phyloP scores from a whole-genome alignment of 2,329 filamentous ascomycete species.

The Venturia effusa region DNA sequence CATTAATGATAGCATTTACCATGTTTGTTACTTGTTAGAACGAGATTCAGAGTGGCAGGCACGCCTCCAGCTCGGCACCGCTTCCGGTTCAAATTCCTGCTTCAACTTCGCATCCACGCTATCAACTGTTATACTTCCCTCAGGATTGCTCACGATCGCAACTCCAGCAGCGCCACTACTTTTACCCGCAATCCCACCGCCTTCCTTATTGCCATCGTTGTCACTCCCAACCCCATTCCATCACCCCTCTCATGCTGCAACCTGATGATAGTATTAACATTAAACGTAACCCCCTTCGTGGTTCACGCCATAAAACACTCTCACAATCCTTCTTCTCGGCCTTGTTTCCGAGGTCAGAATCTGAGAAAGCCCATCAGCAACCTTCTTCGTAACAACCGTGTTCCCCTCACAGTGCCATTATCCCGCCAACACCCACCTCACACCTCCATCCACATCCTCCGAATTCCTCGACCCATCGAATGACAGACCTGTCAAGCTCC shows the following conservation, averaged over 20 bases:
- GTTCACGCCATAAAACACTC: conserved; percentile 2
- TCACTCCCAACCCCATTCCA: background rate
- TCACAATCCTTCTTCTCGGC: background rate
- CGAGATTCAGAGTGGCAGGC: background rate
- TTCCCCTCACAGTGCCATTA: conserved; percentile 3
- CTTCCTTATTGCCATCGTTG: background rate
- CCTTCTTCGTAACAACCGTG: background rate
- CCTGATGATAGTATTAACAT: background rate
- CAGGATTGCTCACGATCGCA: background rate
- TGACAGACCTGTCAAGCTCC: too few species aligned
- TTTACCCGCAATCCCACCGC: background rate
- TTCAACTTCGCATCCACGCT: conserved; percentile 1
- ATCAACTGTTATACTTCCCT: conserved; percentile 6
- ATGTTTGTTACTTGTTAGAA: background rate
- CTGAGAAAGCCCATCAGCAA: background rate
- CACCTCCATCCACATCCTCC: conserved; percentile 3
- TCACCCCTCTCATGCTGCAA: background rate
- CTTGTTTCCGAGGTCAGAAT: background rate
- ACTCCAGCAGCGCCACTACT: background rate
- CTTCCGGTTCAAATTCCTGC: background rate
- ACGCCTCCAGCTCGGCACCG: background rate
- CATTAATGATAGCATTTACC: background rate
- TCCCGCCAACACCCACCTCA: background rate
- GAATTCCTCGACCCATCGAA: too few species aligned
- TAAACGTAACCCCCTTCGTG: background rate